These are phyloP conservation scores for Coemansia sp. DNA, from an alignment of 192 early-diverging fungal species.

Conservation along the genomic window DNA sequence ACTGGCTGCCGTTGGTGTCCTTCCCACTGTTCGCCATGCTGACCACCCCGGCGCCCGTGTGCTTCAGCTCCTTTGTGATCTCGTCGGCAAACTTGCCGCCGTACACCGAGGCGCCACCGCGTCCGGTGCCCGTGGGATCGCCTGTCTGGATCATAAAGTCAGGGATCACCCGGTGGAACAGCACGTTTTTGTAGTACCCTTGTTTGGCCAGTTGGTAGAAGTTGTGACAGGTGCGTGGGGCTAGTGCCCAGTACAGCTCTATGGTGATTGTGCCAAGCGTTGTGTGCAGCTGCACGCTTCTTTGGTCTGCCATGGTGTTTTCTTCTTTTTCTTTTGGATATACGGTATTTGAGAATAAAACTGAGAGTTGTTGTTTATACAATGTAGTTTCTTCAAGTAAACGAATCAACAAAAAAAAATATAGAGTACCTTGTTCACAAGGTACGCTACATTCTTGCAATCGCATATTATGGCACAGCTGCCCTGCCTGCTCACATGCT, in stretches of 20 bases:
- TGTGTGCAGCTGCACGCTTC: slow-evolving; percentile 22
- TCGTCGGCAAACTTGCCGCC: slow-evolving; percentile 70
- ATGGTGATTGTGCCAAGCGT: slow-evolving; percentile 22
- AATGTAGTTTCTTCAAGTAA: too few species aligned
- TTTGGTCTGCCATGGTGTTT: neutral
- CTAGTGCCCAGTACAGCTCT: slow-evolving; percentile 50
- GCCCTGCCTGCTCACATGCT: too few species aligned
- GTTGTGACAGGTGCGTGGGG: slow-evolving; percentile 86
- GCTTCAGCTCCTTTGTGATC: slow-evolving; percentile 64
- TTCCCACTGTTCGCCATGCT: slow-evolving; percentile 96
- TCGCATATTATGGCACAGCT: too few species aligned
- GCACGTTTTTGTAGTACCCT: slow-evolving; percentile 77
- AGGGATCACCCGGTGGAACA: slow-evolving; percentile 82
- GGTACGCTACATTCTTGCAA: too few species aligned
- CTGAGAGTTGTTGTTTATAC: neutral
- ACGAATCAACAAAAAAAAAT: neutral
- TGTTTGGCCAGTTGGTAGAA: slow-evolving; percentile 75
- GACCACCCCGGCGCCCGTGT: slow-evolving; percentile 81
- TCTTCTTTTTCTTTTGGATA: too few species aligned
- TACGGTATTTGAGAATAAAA: too few species aligned
- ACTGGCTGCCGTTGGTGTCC: slow-evolving; percentile 86
- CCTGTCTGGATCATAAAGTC: slow-evolving; percentile 98
- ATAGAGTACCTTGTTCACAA: too few species aligned
- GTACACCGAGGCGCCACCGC: slow-evolving; percentile 78
- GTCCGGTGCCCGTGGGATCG: slow-evolving; percentile 93